Conservation (phyloP, 768 basidiomycete species). For the Tulasnella sp. region DNA sequence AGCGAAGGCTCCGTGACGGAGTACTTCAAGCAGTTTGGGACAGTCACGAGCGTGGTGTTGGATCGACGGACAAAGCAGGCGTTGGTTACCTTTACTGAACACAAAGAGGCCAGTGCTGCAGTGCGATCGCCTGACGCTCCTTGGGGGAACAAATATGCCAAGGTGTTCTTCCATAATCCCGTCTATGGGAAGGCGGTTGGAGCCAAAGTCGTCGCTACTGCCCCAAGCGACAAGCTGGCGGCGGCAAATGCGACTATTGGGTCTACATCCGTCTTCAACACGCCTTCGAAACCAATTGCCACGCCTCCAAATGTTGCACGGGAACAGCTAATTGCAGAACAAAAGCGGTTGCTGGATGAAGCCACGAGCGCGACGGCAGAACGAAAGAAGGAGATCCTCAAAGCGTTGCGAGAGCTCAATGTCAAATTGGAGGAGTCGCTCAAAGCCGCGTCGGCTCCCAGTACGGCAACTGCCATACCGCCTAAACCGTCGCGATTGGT, state of each 20-base stretch:
- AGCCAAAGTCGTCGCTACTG: conserved; percentile 66
- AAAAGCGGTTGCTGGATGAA: conserved; percentile 72
- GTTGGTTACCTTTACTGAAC: conserved; percentile 74
- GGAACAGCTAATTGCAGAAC: conserved; percentile 78
- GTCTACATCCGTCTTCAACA: conserved; percentile 16
- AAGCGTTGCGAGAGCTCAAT: conserved; percentile 58
- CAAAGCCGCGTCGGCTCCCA: conserved; percentile 26
- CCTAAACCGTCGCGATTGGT: conserved; percentile 25
- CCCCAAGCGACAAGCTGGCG: conserved; percentile 57
- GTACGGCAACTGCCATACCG: conserved; percentile 25
- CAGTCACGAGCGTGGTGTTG: conserved; percentile 84
- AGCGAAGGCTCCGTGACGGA: conserved; percentile 65
- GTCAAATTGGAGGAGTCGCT: conserved; percentile 55
- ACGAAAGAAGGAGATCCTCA: conserved; percentile 67
- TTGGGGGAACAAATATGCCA: conserved; percentile 88
- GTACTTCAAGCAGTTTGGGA: conserved; percentile 89
- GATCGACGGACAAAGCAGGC: conserved; percentile 68
- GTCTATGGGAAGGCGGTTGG: conserved; percentile 83
- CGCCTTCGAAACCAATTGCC: conserved; percentile 23
- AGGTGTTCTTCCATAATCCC: conserved; percentile 90
- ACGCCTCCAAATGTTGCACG: conserved; percentile 36
- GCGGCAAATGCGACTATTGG: not conserved
- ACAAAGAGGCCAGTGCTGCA: conserved; percentile 75
- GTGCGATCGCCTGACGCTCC: conserved; percentile 95
- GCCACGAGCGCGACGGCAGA: conserved; percentile 57